These are phyloP conservation scores for Ceratobasidium sp. DNA, from an alignment of 1,284 basidiomycete species.

Conservation along the genomic window DNA sequence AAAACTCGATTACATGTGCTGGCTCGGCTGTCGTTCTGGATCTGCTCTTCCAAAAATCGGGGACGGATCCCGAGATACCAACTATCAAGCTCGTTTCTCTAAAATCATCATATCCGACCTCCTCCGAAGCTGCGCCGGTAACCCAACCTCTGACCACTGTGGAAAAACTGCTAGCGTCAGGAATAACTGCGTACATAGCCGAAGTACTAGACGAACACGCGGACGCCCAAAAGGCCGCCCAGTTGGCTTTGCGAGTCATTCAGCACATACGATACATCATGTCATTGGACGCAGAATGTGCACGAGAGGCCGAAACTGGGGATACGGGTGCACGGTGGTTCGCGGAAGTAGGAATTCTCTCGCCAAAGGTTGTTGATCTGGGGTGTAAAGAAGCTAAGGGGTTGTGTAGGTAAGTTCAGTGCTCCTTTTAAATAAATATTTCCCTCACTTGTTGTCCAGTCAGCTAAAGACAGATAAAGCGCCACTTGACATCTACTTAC, in stretches of 20 bases:
- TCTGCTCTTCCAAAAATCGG: conserved; percentile 64
- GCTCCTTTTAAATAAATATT: neutral
- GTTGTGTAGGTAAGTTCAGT: conserved; percentile 67
- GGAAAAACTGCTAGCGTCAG: conserved; percentile 52
- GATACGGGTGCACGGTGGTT: conserved; percentile 74
- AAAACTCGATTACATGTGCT: conserved; percentile 72
- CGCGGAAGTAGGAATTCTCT: conserved; percentile 70
- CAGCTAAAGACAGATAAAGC: conserved; percentile 51
- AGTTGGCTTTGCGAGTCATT: conserved; percentile 66
- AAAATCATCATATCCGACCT: conserved; percentile 80
- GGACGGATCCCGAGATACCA: conserved; percentile 48
- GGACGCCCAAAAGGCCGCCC: conserved; percentile 72
- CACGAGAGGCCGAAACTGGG: conserved; percentile 60
- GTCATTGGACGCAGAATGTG: conserved; percentile 74
- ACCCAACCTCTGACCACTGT: conserved; percentile 53
- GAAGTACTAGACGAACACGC: conserved; percentile 68
- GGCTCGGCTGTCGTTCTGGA: conserved; percentile 84
- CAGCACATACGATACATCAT: conserved; percentile 77
- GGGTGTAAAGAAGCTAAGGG: conserved; percentile 68
- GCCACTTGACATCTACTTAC: conserved; percentile 76
- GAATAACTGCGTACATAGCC: conserved; percentile 66
- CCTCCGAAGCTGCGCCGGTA: conserved; percentile 60
- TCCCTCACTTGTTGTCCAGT: neutral
- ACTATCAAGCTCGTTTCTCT: conserved; percentile 66
- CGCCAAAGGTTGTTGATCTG: conserved; percentile 65